Percentiles rank a stretch among this genome's conserved stretches.
phyloP scores from a whole-genome alignment of 768 basidiomycete genomes.

The Lactarius vividus region DNA sequence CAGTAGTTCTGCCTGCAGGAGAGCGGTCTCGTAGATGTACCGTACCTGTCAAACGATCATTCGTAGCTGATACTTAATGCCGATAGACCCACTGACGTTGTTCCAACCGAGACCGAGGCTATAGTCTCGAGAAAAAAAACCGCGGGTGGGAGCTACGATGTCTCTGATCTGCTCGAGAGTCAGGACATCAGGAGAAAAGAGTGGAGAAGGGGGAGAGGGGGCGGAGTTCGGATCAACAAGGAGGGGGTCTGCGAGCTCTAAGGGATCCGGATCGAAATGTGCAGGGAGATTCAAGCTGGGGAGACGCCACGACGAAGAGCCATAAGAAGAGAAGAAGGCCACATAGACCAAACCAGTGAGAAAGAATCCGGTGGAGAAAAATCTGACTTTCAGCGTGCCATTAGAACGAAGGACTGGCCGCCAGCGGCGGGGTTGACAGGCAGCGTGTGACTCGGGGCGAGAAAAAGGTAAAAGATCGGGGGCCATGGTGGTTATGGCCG shows the following conservation, averaged over 20 bases:
- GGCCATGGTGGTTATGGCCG: neutral
- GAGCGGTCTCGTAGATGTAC: slow-evolving; percentile 48
- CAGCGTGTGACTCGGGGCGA: neutral
- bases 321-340: neutral
- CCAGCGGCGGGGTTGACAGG: slow-evolving; percentile 5
- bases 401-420: neutral
- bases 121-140: slow-evolving; percentile 45
- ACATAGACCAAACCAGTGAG: slow-evolving; percentile 16
- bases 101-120: slow-evolving; percentile 48
- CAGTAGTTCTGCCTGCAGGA: slow-evolving; percentile 43
- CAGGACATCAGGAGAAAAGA: slow-evolving; percentile 21
- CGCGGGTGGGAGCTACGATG: slow-evolving; percentile 39
- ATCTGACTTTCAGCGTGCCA: neutral
- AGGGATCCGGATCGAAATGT: neutral
- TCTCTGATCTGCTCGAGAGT: slow-evolving; percentile 36
- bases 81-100: slow-evolving; percentile 36
- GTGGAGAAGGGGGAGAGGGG: neutral
- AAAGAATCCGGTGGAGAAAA: slow-evolving; percentile 14
- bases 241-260: neutral
- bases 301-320: neutral
- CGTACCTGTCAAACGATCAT: slow-evolving; percentile 37
- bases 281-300: neutral
- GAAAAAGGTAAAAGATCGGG: neutral
- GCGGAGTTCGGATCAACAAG: neutral
- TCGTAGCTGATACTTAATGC: neutral